Percentiles rank a stretch among this genome's conserved stretches.
Conservation (phyloP, 805 yeast species). For the Yamadazyma endophytica region DNA sequence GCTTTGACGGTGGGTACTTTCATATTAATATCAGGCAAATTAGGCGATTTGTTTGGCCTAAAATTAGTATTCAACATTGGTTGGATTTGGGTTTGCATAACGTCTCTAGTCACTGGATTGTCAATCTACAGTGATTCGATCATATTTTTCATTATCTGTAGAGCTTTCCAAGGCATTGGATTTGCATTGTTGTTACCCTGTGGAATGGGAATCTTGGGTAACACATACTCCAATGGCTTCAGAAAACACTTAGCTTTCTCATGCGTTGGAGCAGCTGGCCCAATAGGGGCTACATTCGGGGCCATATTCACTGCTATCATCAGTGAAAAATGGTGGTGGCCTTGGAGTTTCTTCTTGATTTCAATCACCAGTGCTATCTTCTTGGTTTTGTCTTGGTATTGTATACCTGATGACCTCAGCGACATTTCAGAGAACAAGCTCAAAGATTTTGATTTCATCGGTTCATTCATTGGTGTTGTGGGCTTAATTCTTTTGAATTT, state of each 20-base stretch:
- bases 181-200: slow-evolving; percentile 57
- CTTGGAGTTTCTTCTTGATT: slow-evolving; percentile 54
- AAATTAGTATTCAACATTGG: slow-evolving; percentile 53
- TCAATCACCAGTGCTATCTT: slow-evolving; percentile 34
- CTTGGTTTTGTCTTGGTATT: slow-evolving; percentile 1
- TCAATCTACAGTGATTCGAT: slow-evolving; percentile 47
- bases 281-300: slow-evolving; percentile 58
- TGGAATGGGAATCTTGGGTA: slow-evolving; percentile 53
- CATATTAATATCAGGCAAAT: slow-evolving; percentile 60
- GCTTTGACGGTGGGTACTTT: slow-evolving; percentile 71
- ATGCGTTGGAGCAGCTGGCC: slow-evolving; percentile 57
- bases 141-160: slow-evolving; percentile 47
- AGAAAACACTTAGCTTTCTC: slow-evolving; percentile 55
- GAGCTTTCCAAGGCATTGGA: slow-evolving; percentile 66
- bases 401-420: slow-evolving; percentile 7
- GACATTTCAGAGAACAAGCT: slow-evolving; percentile 6
- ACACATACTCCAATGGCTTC: slow-evolving; percentile 36
- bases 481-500: slow-evolving; percentile 64
- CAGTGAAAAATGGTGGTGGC: slow-evolving; percentile 50
- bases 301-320: slow-evolving; percentile 48
- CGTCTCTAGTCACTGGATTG: slow-evolving; percentile 61
- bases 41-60: slow-evolving; percentile 72
- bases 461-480: slow-evolving; percentile 47
- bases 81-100: slow-evolving; percentile 49
- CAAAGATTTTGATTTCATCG: slow-evolving; percentile 19